Conservation (phyloP, 139 green algal genomes). For the Chlamydomonas sp. region DNA sequence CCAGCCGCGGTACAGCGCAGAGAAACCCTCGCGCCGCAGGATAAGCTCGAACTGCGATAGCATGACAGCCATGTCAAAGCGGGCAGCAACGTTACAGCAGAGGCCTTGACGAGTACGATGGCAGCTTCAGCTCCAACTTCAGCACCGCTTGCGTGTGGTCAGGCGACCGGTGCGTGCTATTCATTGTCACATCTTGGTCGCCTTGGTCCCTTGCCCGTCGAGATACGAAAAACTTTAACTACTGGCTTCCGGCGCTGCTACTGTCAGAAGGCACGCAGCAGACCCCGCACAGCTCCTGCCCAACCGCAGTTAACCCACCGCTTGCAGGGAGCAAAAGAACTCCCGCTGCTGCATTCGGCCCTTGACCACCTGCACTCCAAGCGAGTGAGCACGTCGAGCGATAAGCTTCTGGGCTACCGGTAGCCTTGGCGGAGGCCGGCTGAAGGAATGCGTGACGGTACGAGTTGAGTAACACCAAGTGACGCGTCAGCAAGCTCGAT, state of each 20-base stretch:
- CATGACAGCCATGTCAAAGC: background rate
- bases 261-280: too few species aligned
- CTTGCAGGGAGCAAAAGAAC: slow-evolving; percentile 18
- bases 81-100: too few species aligned
- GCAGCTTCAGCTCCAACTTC: background rate
- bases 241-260: too few species aligned
- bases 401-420: too few species aligned
- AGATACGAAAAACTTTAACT: too few species aligned
- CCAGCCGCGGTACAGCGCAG: background rate
- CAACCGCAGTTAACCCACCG: background rate
- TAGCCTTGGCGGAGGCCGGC: background rate
- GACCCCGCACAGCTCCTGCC: background rate
- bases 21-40: background rate
- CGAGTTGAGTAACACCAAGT: background rate
- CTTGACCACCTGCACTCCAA: background rate
- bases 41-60: slow-evolving; percentile 3
- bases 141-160: background rate
- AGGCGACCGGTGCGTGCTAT: background rate
- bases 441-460: background rate
- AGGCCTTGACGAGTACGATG: background rate
- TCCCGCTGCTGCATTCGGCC: background rate
- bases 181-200: too few species aligned
- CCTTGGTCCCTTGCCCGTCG: too few species aligned
- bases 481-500: too few species aligned
- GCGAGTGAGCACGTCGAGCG: too few species aligned